Conservation (phyloP, 306 rosid genomes). For the Elaeagnus macrophylla region DNA sequence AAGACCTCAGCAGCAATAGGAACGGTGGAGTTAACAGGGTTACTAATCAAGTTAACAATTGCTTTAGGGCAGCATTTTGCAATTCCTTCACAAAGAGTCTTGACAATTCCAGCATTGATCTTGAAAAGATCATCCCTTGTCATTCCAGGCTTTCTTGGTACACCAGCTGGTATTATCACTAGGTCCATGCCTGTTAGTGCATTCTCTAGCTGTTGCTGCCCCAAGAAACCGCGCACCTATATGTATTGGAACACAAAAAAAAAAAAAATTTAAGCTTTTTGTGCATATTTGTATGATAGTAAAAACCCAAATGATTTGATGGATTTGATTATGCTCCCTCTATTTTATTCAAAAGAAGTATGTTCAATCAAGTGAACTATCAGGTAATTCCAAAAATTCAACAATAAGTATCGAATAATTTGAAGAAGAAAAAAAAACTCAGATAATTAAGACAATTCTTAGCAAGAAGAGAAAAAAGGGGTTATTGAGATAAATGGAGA, state of each 20-base stretch:
- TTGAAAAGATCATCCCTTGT: conserved; percentile 93
- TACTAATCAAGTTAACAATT: conserved; percentile 87
- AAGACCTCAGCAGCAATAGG: conserved; percentile 94
- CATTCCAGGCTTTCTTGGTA: conserved; percentile 97
- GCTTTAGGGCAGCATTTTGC: conserved; percentile 75
- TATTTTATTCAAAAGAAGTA: too few species aligned
- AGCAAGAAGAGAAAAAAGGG: too few species aligned
- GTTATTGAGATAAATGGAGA: not conserved
- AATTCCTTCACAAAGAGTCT: conserved; percentile 78
- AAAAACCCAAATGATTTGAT: too few species aligned
- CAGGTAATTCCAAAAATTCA: too few species aligned
- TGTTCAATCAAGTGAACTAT: too few species aligned
- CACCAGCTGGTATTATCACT: conserved; percentile 81
- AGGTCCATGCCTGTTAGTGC: conserved; percentile 90
- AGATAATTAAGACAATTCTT: too few species aligned
- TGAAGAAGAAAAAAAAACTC: not conserved
- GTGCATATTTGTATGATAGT: too few species aligned
- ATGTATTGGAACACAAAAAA: too few species aligned
- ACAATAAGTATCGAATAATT: not conserved
- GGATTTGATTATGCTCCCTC: too few species aligned
- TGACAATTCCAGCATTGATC: conserved; percentile 90
- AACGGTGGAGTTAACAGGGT: conserved; percentile 94
- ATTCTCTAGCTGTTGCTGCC: conserved; percentile 73
- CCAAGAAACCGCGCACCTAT: conserved; percentile 85
- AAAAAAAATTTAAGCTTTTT: too few species aligned